A percentile compares a stretch with the other conserved stretches of the same genome.
phyloP scores from a whole-genome alignment of 2,329 filamentous ascomycete species.

The Fusarium mexicanum region DNA sequence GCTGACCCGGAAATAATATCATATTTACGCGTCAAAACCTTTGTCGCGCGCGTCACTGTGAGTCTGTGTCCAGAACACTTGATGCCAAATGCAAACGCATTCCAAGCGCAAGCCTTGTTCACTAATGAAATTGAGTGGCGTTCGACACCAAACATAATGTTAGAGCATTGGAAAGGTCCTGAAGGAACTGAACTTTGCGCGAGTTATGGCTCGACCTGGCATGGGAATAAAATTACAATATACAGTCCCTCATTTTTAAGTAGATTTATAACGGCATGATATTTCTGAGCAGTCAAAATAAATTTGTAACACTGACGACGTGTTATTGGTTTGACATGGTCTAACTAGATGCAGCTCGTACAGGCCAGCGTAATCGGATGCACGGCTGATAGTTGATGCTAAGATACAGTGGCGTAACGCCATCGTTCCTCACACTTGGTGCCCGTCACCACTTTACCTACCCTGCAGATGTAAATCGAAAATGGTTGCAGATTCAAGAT shows the following conservation, averaged over 20 bases:
- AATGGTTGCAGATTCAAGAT: not conserved
- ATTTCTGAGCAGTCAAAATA: not conserved
- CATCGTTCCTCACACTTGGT: not conserved
- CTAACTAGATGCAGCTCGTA: not conserved
- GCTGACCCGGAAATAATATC: not conserved
- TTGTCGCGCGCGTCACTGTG: not conserved
- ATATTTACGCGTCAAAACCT: not conserved
- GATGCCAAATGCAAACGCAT: not conserved
- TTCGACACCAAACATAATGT: too few relatives aligned
- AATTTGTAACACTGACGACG: too few relatives aligned
- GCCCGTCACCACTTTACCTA: not conserved
- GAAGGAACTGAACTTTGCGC: not conserved
- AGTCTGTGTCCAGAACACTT: not conserved
- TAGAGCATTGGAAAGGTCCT: too few relatives aligned
- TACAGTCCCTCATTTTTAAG: rapidly evolving
- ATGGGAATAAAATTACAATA: rapidly evolving
- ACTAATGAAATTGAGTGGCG: not conserved
- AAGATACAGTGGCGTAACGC: not conserved
- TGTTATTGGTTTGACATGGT: not conserved
- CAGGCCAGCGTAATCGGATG: not conserved
- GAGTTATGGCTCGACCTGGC: not conserved
- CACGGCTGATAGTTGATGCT: not conserved
- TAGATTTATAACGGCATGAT: not conserved
- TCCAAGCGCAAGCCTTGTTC: not conserved
- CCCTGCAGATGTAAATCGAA: not conserved